Base-by-base conservation (phyloP, 768 basidiomycete species). In the Lactarius evosmus region DNA sequence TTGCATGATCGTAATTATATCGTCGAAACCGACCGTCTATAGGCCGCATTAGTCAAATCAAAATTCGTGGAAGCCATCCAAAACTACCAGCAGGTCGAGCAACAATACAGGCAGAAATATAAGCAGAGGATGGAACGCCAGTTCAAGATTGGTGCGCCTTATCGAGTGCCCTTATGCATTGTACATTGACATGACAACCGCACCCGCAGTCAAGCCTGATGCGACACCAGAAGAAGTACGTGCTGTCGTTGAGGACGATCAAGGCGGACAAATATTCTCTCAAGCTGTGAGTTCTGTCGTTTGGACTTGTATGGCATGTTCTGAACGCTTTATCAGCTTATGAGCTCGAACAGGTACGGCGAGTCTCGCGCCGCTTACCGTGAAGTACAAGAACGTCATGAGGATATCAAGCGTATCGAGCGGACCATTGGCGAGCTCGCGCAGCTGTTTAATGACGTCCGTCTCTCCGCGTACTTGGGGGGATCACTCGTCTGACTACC, bases 301-400 rank as follows among this genome's bases (percentile, higher is more conserved):
- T 17, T 58, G 32, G 30, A 29, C 61, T 8, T 34, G 25, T 52
- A 46, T 50, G 9, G 22, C 38, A 52, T 19, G n/a, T 41, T 19
- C 30, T 62, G 34, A 56, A 52, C 25, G 51, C 58, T 7, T 22
- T n/a, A 36, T 1, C 68, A 95, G 91, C 81, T 97, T 67, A 82
- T 95, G 80, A 91, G 85, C 77, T 92, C 93, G 52, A 92, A 89
- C 75, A 89, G 92, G n/a, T 91, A 89, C 70, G 94, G 89, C 58
- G 88, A 90, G 72, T 93, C 95, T 52, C 82, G 89, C 59, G 89
- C 89, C 11, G 95, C 95, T 4, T 97, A 95, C 75, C 85, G 88
- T 57, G 96, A 99, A 73, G 96, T 98, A n/a, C 96, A 98, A 78
- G 91, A 89, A 70, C 88, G 96, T 65, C 95, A 98, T 72, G 91